phyloP scores from a whole-genome alignment of 306 rosid genomes.

The Heteromeles arbutifolia region DNA sequence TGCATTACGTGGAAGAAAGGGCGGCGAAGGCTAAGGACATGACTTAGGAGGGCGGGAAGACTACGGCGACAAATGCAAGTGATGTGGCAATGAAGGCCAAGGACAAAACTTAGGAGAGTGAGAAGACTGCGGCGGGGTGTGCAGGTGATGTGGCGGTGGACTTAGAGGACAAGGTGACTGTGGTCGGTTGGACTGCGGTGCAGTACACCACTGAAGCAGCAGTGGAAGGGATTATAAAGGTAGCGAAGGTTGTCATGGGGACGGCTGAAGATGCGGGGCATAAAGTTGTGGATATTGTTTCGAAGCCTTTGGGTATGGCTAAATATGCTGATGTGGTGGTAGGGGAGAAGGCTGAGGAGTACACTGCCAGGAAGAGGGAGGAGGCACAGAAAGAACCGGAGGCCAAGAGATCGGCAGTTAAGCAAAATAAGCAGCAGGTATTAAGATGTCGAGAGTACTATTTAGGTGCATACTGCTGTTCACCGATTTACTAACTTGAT shows the following conservation, averaged over 20 bases:
- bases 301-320: constrained; percentile 36
- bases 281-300: constrained; percentile 39
- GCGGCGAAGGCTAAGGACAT: constrained; percentile 35
- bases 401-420: constrained; percentile 21
- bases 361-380: constrained; percentile 66
- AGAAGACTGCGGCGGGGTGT: constrained; percentile 31
- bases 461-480: not conserved
- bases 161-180: constrained; percentile 51
- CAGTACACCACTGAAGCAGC: constrained; percentile 47
- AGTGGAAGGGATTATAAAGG: constrained; percentile 53
- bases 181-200: constrained; percentile 60
- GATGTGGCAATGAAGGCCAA: constrained; percentile 37
- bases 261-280: constrained; percentile 53
- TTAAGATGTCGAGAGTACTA: not conserved
- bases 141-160: constrained; percentile 38
- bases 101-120: constrained; percentile 30
- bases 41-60: constrained; percentile 31
- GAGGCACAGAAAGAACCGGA: constrained; percentile 41
- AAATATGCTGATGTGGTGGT: constrained; percentile 42
- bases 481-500: too few relatives aligned
- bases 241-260: constrained; percentile 34
- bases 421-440: not conserved
- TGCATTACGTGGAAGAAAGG: constrained; percentile 5
- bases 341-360: constrained; percentile 61
- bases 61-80: constrained; percentile 27